Conservation (phyloP, 495 filamentous ascomycete species). For the Aspergillus ellipticus region DNA sequence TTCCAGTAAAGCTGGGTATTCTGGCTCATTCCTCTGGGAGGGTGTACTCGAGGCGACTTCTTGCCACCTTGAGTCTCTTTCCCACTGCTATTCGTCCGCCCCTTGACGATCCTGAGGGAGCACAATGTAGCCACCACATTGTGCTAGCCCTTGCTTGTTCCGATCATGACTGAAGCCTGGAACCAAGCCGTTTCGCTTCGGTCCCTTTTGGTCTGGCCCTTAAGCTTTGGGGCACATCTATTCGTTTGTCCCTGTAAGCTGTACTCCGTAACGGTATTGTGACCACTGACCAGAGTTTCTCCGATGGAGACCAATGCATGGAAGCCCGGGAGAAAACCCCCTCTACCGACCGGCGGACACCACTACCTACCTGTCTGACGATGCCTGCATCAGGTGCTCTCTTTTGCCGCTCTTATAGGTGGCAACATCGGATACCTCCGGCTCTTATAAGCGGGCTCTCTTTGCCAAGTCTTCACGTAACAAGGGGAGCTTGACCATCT, state of each 20-base stretch:
- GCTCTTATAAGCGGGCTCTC: neutral
- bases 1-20: too few relatives aligned
- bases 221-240: neutral
- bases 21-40: too few relatives aligned
- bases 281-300: too few relatives aligned
- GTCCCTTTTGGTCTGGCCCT: neutral
- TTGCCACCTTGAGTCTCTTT: neutral
- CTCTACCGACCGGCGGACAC: too few relatives aligned
- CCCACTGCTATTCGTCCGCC: neutral
- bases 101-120: neutral
- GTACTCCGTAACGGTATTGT: too few relatives aligned
- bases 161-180: neutral
- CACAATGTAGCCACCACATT: neutral
- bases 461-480: neutral
- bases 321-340: slow-evolving; percentile 31
- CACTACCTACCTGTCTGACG: too few relatives aligned
- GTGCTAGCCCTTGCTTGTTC: neutral
- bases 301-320: slow-evolving; percentile 23
- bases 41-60: neutral
- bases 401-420: neutral
- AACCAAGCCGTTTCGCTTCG: neutral
- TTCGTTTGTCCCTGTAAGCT: neutral
- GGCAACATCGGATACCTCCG: neutral
- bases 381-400: neutral
- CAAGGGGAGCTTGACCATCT: neutral